Evolutionary conservation across 1,139 yeast genomes (phyloP), one percentile per base, ranked within the genome.

Genomic region (Meyerozyma athensensis): DNA sequence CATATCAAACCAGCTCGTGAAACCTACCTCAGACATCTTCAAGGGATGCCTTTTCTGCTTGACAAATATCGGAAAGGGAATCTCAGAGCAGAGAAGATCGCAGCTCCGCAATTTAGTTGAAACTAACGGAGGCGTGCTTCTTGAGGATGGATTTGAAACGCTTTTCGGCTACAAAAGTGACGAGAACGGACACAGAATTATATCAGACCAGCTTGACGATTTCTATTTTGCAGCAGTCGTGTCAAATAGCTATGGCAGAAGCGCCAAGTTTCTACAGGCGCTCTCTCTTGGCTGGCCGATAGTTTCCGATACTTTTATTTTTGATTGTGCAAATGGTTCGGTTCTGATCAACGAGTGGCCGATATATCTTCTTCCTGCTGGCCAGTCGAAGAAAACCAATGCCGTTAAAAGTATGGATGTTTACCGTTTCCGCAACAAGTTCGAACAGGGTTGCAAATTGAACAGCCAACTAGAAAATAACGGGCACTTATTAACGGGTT

Each of bases 241-340:
- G 1, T 72, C 95, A 0, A 70, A 71, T 31, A 69, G 66, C 16
- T 69, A 71, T 45, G 68, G 77, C 23, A 67, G 95, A 32, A 85
- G 87, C 39, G 73, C 82, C 16, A 87, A 87, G 52, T 90, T 84
- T 52, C 58, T 89, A n/a, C 95, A 87, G 52, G 79, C 86, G 1
- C 60, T 89, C n/a, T 87, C 95, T 0, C 56, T 89, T 32, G 94
- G 95, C 2, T 87, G 96, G 95, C 97, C 97, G 1, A 74, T 87
- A 14, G 52, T 90, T 22, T 79, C 86, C 3, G 73, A 74, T 43
- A 56, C 63, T 10, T 89, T 74, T 47, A 65, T 90, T 7, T 57
- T 61, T n/a, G 83, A 81, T 44, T 72, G 84, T 40, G 49, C 75
- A 1, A 46, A 48, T 3, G 54, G 58, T 30, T 39, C 44, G 0